Evolutionary conservation across 345 rosid species (phyloP).

Genomic region (Rhizophora mangle): DNA sequence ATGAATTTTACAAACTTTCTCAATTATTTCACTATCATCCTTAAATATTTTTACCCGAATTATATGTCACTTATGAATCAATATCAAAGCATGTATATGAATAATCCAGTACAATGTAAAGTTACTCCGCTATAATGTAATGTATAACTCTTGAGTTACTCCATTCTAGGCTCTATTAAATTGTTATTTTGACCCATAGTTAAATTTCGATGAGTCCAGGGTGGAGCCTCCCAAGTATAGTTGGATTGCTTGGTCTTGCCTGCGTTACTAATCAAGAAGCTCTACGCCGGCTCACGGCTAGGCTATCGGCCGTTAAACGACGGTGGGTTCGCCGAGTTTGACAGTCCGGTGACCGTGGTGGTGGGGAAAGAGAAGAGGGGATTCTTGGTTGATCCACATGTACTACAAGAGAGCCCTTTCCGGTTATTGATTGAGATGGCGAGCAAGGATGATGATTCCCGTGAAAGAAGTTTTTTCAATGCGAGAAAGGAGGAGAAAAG

Average conservation of each 20-base stretch:
- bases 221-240: conserved; percentile 6
- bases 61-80: no score
- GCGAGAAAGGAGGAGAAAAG: conserved; percentile 17
- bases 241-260: conserved; percentile 73
- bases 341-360: conserved; percentile 52
- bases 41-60: no score
- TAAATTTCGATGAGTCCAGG: conserved; percentile 17
- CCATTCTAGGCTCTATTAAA: no score
- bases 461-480: not conserved
- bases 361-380: conserved; percentile 77
- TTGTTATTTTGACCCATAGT: no score
- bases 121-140: no score
- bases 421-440: conserved; percentile 44
- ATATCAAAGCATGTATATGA: no score
- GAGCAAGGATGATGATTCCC: conserved; percentile 8
- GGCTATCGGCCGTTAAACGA: conserved; percentile 41
- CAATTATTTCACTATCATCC: no score
- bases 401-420: conserved; percentile 68
- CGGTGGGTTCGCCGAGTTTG: conserved; percentile 22
- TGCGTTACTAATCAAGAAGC: conserved; percentile 37
- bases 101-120: no score
- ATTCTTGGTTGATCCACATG: conserved; percentile 60
- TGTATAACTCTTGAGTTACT: no score
- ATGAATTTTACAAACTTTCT: no score
- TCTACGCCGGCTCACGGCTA: conserved; percentile 33